These are phyloP conservation scores for Diaporthe ilicicola DNA, from an alignment of 2,329 filamentous ascomycete species.

Conservation along the genomic window DNA sequence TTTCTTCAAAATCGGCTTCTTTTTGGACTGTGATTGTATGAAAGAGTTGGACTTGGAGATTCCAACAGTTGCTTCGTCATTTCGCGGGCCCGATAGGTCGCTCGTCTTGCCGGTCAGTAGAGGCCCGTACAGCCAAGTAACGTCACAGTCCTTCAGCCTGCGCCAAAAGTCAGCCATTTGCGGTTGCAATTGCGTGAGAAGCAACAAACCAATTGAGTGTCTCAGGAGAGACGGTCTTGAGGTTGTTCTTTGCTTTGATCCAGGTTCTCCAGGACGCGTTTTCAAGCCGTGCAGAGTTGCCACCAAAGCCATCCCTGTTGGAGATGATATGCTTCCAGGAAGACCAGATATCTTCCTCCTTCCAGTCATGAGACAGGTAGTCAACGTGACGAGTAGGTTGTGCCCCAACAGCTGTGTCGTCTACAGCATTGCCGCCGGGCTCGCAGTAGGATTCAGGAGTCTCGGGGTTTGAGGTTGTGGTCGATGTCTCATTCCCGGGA, in stretches of 20 bases:
- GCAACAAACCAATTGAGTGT: constrained; percentile 85
- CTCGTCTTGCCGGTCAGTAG: constrained; percentile 71
- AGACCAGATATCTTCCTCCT: constrained; percentile 95
- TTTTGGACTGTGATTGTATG: constrained; percentile 63
- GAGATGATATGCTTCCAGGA: constrained; percentile 95
- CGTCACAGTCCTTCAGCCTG: constrained; percentile 96
- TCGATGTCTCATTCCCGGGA: constrained; percentile 61
- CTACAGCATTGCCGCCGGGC: constrained; percentile 68
- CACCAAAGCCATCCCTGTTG: constrained; percentile 75
- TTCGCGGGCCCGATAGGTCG: constrained; percentile 9
- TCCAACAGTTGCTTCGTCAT: constrained; percentile 44
- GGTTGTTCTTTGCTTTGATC: constrained; percentile 89
- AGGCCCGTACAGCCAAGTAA: constrained; percentile 97
- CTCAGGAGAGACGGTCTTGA: constrained; percentile 90
- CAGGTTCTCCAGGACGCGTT: constrained; percentile 98
- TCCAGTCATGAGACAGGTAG: constrained; percentile 92
- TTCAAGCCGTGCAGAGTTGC: constrained; percentile 83
- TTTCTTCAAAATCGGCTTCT: constrained; percentile 96
- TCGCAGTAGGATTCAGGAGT: constrained; percentile 56
- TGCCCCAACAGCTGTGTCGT: constrained; percentile 78
- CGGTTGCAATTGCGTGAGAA: background rate
- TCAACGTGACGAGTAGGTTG: constrained; percentile 91
- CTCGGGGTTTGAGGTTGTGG: constrained; percentile 62
- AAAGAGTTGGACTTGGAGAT: constrained; percentile 70
- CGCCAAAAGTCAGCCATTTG: constrained; percentile 24